Base-by-base conservation (phyloP, 805 yeast genomes). In the Candida anglica region DNA sequence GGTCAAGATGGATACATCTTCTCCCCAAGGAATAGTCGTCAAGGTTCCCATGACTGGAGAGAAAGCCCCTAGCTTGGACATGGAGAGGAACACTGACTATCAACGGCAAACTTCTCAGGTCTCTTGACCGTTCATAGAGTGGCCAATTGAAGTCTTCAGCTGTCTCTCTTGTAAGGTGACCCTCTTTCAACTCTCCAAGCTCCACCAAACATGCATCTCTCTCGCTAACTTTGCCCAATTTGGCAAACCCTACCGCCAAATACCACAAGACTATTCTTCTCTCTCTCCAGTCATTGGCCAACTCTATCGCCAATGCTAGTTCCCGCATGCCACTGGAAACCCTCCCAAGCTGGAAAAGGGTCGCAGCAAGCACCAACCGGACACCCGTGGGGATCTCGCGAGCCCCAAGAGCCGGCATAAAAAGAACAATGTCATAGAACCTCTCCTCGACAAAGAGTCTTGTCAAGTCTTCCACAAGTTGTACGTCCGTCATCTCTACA, bases 311-410 rank as follows among this genome's bases (percentile, higher is more conserved):
- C 7, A 57, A 18, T 1, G 60, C 48, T 11, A 53, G 31, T 30
- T 54, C 53, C 16, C 64, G 34, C 10, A 55, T 34, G 1, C 49
- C 59, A 6, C 49, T 47, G 13, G 41, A 44, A 13, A 39, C 23
- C 14, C 63, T 33, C 2, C 64, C 63, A 10, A 56, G 28, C 6
- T 40, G 32, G 30, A 53, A 46, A 23, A 57, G 34, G 2, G 51
- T 38, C 9, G 49, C 34, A 4, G 55, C 43, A 6, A 52, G 15
- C 5, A 47, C 29, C 7, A 50, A 35, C 15, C 55, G 36, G 17
- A 39, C 39, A 8, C 37, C 14, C 13, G 47, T 36, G 4, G 43
- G 28, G 8, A 38, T 16, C n/a, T 17, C 30, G 15, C n/a, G 30
- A n/a, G 19, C 34, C 24, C 31, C 36, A 28, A 33, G 27, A 3